Conservation (phyloP, 345 rosid genomes). For the Camelina neglecta region DNA sequence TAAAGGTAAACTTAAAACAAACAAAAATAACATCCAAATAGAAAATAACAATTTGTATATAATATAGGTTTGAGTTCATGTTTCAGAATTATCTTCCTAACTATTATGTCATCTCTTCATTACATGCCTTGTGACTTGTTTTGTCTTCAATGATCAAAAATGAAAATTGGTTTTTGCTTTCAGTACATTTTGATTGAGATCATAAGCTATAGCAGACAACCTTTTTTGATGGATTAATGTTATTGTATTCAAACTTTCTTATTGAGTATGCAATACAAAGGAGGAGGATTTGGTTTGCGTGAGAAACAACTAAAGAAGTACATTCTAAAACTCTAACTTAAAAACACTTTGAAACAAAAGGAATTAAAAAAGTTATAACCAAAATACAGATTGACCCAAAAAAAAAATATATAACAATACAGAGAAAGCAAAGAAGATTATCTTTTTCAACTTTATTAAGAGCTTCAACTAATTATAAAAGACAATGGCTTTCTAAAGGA, state of each 20-base stretch:
- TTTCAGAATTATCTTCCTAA: too few species aligned
- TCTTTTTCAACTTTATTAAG: slow-evolving; percentile 17
- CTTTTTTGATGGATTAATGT: too few species aligned
- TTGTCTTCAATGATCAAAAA: not conserved
- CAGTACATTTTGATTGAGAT: not conserved
- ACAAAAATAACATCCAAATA: not conserved
- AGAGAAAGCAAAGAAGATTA: slow-evolving; percentile 27
- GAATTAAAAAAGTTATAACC: slow-evolving; percentile 15
- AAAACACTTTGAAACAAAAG: slow-evolving; percentile 19
- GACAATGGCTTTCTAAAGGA: slow-evolving; percentile 65
- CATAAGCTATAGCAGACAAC: too few species aligned
- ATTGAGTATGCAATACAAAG: slow-evolving; percentile 2
- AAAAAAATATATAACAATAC: not conserved
- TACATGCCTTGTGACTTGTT: not conserved
- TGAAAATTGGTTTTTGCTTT: slow-evolving; percentile 1
- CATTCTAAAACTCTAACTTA: slow-evolving; percentile 28
- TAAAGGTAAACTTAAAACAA: too few species aligned
- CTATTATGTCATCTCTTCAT: not conserved
- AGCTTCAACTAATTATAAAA: slow-evolving; percentile 3
- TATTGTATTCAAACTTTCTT: not conserved
- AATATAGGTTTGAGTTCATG: not conserved
- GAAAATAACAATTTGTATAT: not conserved
- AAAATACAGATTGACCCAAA: slow-evolving; percentile 2
- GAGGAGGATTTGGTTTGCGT: slow-evolving; percentile 28
- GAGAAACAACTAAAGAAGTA: slow-evolving; percentile 23